Percentiles rank a stretch among this genome's conserved stretches.
phyloP scores from a whole-genome alignment of 371 early-diverging fungal species.

The Haplosporangium sp. region DNA sequence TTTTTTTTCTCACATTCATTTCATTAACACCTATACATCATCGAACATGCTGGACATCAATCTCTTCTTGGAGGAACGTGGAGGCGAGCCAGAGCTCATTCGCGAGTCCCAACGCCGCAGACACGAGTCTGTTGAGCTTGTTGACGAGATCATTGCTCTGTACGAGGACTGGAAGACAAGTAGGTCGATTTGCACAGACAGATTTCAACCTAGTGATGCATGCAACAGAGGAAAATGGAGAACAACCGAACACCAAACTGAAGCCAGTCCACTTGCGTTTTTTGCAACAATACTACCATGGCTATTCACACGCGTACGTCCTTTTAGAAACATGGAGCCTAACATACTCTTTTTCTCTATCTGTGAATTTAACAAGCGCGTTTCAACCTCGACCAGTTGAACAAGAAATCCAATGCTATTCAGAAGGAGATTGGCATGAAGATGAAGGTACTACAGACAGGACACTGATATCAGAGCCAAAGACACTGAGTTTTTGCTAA shows the following conservation, averaged over 20 bases:
- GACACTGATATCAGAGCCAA: not conserved
- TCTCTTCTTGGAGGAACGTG: slow-evolving; percentile 91
- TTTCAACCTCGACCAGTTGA: slow-evolving; percentile 89
- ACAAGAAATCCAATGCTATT: slow-evolving; percentile 91
- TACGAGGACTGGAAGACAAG: slow-evolving; percentile 94
- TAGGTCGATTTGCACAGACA: slow-evolving; percentile 53
- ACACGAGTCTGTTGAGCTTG: slow-evolving; percentile 84
- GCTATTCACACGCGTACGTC: no score
- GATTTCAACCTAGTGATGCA: not conserved
- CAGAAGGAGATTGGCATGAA: slow-evolving; percentile 93
- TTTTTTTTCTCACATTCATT: slow-evolving; percentile 2
- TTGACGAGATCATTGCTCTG: slow-evolving; percentile 92
- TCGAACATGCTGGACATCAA: slow-evolving; percentile 88
- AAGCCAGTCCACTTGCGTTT: no score
- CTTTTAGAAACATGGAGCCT: no score
- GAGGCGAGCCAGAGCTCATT: slow-evolving; percentile 95
- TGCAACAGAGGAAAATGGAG: not conserved
- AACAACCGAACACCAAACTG: no score
- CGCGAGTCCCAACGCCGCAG: slow-evolving; percentile 94
- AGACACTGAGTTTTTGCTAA: no score
- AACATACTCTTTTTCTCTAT: not conserved
- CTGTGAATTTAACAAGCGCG: slow-evolving; percentile 63
- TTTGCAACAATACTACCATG: no score
- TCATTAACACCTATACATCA: slow-evolving; percentile 2
- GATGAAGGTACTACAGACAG: slow-evolving; percentile 74